Evolutionary conservation across 106 monocot genomes (phyloP), one percentile per base, ranked within the genome.

Genomic region (Dactylorhiza incarnata): DNA sequence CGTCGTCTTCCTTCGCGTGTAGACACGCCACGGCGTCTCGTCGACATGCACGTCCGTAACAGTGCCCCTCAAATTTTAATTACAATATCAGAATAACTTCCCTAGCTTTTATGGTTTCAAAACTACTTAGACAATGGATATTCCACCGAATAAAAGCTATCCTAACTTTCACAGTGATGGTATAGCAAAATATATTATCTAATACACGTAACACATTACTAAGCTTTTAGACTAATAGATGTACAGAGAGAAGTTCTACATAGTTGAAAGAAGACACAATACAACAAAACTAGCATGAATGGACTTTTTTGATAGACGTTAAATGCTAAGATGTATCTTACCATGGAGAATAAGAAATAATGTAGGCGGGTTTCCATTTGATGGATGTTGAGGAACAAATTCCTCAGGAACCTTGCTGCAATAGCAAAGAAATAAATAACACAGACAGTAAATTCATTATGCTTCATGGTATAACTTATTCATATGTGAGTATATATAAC

Each of bases 281-380:
- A 58, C 19, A 20, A 58, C 58, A 22, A 58, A 58, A 58, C 58
- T 1, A 23, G 23, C 6, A 13, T 62, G 61, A 62, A 62, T 7
- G 16, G 19, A 22, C 23, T 24, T 62, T 9, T 2, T 62, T 59
- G 7, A 17, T 59, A 19, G 59, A 15, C 4, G 19, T 2, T 63
- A 63, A 24, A 63, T 29, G 3, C 9, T 10, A 69, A 69, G 22
- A 78, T 70, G 29, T 59, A 62, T 20, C 54, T 78, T 84, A 99
- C 97, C 97, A 67, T 89, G 85, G 12, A 99, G 58, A 69, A 81
- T 85, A 81, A 99, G 87, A 85, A 99, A 94, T 68, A 99, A 83
- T 14, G 94, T 94, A 45, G 97, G 97, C 71, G 97, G 97, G 80
- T 99, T 99, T 73, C 89, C 97, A 86, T 99, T 89, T 74, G 91